A percentile compares a stretch with the other conserved stretches of the same genome.
Evolutionary conservation across 345 rosid species (phyloP).

Genomic region (Arabis alpina): DNA sequence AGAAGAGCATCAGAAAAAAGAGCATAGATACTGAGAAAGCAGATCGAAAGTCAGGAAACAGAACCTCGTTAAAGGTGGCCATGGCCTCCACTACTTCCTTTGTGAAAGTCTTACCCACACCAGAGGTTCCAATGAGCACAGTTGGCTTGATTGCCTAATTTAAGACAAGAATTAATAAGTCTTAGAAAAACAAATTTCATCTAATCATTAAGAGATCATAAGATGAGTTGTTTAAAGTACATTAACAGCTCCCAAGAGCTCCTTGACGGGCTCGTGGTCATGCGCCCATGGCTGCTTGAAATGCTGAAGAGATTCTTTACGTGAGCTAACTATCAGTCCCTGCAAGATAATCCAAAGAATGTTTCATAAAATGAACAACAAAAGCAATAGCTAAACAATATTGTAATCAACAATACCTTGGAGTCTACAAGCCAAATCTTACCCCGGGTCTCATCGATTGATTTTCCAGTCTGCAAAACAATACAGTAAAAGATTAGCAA

Average conservation of each 20-base stretch:
- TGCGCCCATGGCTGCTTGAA: slow-evolving; percentile 98
- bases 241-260: slow-evolving; percentile 74
- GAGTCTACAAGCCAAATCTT: slow-evolving; percentile 99
- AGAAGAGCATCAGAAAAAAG: slow-evolving; percentile 17
- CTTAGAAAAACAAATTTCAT: background rate
- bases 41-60: background rate
- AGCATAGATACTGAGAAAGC: slow-evolving; percentile 5
- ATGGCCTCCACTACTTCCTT: slow-evolving; percentile 88
- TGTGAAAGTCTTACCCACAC: slow-evolving; percentile 90
- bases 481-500: slow-evolving; percentile 17
- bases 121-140: slow-evolving; percentile 91
- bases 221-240: slow-evolving; percentile 53
- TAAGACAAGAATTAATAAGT: background rate
- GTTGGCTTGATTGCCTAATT: slow-evolving; percentile 88
- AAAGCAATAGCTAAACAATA: background rate
- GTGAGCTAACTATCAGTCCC: slow-evolving; percentile 84
- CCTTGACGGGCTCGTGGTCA: slow-evolving; percentile 74
- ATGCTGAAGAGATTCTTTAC: slow-evolving; percentile 83
- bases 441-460: slow-evolving; percentile 79
- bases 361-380: slow-evolving; percentile 5
- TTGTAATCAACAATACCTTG: slow-evolving; percentile 56
- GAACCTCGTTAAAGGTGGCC: slow-evolving; percentile 80
- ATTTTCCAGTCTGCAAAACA: slow-evolving; percentile 53
- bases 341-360: slow-evolving; percentile 38
- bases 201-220: background rate